Percentiles rank a stretch among this genome's conserved stretches.
Evolutionary conservation across 495 filamentous ascomycete species (phyloP).

Genomic region (Clavariopsis aquatica): DNA sequence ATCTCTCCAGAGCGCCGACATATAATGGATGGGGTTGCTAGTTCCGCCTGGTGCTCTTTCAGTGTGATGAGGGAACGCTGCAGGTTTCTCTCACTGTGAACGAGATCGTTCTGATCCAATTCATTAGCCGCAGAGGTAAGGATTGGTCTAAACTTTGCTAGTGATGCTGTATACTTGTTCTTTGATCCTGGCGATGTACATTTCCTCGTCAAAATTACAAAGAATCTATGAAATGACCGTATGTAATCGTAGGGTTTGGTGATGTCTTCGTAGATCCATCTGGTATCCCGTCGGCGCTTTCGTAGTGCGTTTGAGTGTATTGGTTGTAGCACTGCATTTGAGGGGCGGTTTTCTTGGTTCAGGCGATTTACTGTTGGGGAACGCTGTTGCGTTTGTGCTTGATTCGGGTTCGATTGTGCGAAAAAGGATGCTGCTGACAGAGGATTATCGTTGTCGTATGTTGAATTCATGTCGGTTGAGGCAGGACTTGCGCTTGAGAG

Average conservation of each 20-base stretch:
- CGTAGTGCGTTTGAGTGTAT: conserved; percentile 31
- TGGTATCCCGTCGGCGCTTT: conserved; percentile 70
- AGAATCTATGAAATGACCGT: conserved; percentile 83
- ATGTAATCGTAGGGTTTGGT: conserved; percentile 89
- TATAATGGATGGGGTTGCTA: conserved; percentile 85
- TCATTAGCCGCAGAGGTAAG: conserved; percentile 87
- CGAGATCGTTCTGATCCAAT: conserved; percentile 79
- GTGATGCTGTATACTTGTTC: conserved; percentile 77
- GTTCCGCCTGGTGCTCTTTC: conserved; percentile 75
- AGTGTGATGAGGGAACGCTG: conserved; percentile 90
- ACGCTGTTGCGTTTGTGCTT: conserved; percentile 39
- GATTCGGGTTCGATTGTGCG: conserved; percentile 28
- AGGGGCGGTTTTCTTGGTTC: conserved; percentile 38
- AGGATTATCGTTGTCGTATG: conserved; percentile 38
- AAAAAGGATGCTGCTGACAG: conserved; percentile 40
- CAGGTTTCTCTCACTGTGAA: conserved; percentile 97
- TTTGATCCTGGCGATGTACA: conserved; percentile 65
- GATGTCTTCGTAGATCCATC: conserved; percentile 82
- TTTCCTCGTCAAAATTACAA: conserved; percentile 74
- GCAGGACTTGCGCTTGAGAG: conserved; percentile 61
- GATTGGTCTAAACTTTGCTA: conserved; percentile 85
- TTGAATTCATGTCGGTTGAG: conserved; percentile 37
- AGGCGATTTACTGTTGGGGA: conserved; percentile 18
- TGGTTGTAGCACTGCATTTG: conserved; percentile 21
- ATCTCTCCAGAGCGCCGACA: conserved; percentile 91